A percentile compares a stretch with the other conserved stretches of the same genome.
Conservation (phyloP, 352 stramenopile genomes). For the Elongisporangium anandrum region DNA sequence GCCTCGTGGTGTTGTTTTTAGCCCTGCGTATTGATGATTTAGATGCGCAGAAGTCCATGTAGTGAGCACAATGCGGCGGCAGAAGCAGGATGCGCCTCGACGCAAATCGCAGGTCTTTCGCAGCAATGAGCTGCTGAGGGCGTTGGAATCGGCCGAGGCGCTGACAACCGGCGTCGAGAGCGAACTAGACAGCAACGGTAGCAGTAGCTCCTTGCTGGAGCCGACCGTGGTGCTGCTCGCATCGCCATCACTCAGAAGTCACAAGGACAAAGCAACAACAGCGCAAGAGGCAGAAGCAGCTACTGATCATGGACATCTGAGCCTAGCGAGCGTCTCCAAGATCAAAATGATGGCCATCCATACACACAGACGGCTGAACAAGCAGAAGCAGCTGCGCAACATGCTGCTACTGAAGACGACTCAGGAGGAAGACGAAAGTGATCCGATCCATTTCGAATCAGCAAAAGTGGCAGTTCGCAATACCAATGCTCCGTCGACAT, state of each 20-base stretch:
- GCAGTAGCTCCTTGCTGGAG: background rate
- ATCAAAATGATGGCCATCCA: conserved; percentile 20
- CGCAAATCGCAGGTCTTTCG: conserved; percentile 15
- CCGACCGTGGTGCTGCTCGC: background rate
- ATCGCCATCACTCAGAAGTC: background rate
- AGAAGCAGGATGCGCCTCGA: background rate
- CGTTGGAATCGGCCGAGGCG: conserved; percentile 24
- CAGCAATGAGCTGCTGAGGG: conserved; percentile 23
- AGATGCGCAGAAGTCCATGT: background rate
- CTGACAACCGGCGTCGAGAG: conserved; percentile 18
- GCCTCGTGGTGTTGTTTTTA: background rate
- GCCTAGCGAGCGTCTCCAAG: conserved; percentile 12
- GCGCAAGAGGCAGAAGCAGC: background rate
- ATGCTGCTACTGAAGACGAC: conserved; percentile 4
- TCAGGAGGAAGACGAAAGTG: conserved; percentile 2
- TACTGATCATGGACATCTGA: conserved; percentile 1
- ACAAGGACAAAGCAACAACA: background rate
- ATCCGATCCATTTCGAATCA: background rate
- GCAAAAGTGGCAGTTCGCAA: background rate
- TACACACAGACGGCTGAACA: conserved; percentile 14
- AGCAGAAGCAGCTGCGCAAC: conserved; percentile 15
- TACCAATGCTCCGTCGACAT: background rate
- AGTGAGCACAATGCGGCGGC: background rate
- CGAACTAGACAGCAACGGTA: conserved; percentile 14
- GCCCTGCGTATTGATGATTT: background rate